Conservation (phyloP, 768 basidiomycete genomes). For the Psilocybe sp. region DNA sequence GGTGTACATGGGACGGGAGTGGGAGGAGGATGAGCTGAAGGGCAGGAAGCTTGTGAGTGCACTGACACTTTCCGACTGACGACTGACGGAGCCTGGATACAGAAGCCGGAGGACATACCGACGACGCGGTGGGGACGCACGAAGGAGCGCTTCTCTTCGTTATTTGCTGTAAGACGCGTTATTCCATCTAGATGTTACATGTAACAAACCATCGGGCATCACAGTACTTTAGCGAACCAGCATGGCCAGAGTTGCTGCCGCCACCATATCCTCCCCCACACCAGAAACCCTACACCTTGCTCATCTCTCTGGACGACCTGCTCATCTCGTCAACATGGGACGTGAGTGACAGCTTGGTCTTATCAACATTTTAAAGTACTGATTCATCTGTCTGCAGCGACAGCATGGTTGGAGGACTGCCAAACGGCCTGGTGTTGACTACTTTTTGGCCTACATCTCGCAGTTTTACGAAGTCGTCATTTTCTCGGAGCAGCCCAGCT, state of each 20-base stretch:
- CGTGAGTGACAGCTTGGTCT: slow-evolving; percentile 45
- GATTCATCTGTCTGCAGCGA: slow-evolving; percentile 45
- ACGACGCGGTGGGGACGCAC: slow-evolving; percentile 65
- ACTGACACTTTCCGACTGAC: slow-evolving; percentile 1
- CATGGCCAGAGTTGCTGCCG: slow-evolving; percentile 90
- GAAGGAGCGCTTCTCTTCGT: slow-evolving; percentile 53
- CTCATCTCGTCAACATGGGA: slow-evolving; percentile 94
- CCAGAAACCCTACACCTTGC: slow-evolving; percentile 87
- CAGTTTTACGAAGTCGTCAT: slow-evolving; percentile 98
- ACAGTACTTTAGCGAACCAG: slow-evolving; percentile 91
- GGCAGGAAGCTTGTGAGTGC: slow-evolving; percentile 56
- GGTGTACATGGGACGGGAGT: slow-evolving; percentile 74
- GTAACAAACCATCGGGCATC: not conserved
- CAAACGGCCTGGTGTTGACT: slow-evolving; percentile 96
- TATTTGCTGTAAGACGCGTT: slow-evolving; percentile 60
- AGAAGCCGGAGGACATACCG: slow-evolving; percentile 61
- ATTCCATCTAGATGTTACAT: not conserved
- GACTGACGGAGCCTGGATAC: slow-evolving; percentile 1
- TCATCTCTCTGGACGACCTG: slow-evolving; percentile 90
- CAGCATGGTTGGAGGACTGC: slow-evolving; percentile 96
- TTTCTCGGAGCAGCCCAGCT: slow-evolving; percentile 87
- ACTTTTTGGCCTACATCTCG: slow-evolving; percentile 95
- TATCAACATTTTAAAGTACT: not conserved
- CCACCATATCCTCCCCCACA: slow-evolving; percentile 79
- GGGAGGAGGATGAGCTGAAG: slow-evolving; percentile 71